Conservation (phyloP, 495 filamentous ascomycete genomes). For the Aspergillus steynii region DNA sequence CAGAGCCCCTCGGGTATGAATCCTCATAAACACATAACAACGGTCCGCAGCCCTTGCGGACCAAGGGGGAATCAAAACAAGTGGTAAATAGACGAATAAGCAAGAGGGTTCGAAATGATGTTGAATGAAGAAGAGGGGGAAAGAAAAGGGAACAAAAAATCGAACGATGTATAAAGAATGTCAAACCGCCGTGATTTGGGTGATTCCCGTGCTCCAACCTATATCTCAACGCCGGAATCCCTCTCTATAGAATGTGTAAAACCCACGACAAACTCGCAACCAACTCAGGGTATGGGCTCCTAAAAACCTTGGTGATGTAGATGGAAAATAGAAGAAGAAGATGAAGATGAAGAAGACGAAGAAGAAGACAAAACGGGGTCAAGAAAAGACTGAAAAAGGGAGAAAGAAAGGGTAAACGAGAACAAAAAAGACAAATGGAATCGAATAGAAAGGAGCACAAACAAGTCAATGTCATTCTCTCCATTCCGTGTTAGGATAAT, state of each 20-base stretch:
- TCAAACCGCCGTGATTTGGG: constrained; percentile 18
- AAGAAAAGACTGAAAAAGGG: neutral
- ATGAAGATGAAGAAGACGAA: constrained; percentile 10
- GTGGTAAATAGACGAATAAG: constrained; percentile 3
- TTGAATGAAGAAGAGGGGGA: constrained; percentile 12
- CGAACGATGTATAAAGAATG: constrained; percentile 15
- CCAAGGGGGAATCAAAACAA: constrained; percentile 14
- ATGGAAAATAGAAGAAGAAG: constrained; percentile 5
- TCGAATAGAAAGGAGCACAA: constrained; percentile 8
- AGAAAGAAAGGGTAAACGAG: constrained; percentile 6
- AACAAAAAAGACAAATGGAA: constrained; percentile 11
- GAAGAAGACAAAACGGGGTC: neutral
- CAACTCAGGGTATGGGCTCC: neutral
- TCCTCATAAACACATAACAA: constrained; percentile 21
- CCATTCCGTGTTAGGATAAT: constrained; percentile 38
- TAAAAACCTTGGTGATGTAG: neutral
- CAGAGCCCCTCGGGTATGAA: constrained; percentile 22
- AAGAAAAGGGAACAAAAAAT: constrained; percentile 5
- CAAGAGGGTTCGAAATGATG: neutral
- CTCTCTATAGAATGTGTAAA: constrained; percentile 27
- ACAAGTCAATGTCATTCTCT: constrained; percentile 20
- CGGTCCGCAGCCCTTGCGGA: constrained; percentile 12
- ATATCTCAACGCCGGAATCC: constrained; percentile 37
- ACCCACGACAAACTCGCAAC: constrained; percentile 6
- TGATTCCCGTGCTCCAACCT: constrained; percentile 16